A percentile compares a stretch with the other conserved stretches of the same genome.
Conservation (phyloP, 441 rosid genomes). For the Arabidopsis hybrid region DNA sequence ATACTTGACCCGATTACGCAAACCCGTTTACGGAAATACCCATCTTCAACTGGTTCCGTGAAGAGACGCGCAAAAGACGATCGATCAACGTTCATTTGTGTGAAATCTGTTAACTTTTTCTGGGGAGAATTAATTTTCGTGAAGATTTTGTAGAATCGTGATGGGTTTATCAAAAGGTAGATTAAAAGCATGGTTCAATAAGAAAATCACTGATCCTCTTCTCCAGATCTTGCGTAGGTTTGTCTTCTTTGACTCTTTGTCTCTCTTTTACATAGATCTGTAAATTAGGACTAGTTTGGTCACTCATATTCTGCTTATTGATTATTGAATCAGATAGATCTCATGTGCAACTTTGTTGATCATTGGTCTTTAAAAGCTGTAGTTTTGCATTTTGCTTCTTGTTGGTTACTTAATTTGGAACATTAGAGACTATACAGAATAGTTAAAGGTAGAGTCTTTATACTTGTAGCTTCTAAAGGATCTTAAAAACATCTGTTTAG, state of each 20-base stretch:
- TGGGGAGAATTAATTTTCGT: neutral
- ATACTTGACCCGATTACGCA: conserved; percentile 26
- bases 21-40: conserved; percentile 5
- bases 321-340: conserved; percentile 16
- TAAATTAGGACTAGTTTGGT: conserved; percentile 5
- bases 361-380: neutral
- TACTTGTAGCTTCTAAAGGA: neutral
- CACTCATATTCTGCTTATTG: neutral
- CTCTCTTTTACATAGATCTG: conserved; percentile 20
- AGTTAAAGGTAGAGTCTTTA: neutral
- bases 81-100: conserved; percentile 24
- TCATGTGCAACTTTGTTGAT: conserved; percentile 7
- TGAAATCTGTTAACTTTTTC: conserved; percentile 15
- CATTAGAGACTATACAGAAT: neutral
- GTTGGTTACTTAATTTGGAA: conserved; percentile 26
- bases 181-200: conserved; percentile 59
- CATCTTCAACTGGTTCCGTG: conserved; percentile 11
- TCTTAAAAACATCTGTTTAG: neutral
- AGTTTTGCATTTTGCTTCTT: conserved; percentile 8
- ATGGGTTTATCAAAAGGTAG: conserved; percentile 53
- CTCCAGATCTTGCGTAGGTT: conserved; percentile 82
- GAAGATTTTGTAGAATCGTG: conserved; percentile 26
- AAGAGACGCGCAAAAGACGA: neutral
- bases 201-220: conserved; percentile 78
- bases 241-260: conserved; percentile 26